Percentiles rank a stretch among this genome's conserved stretches.
phyloP scores from a whole-genome alignment of 2,329 filamentous ascomycete genomes.

The Pseudocercospora vitis region DNA sequence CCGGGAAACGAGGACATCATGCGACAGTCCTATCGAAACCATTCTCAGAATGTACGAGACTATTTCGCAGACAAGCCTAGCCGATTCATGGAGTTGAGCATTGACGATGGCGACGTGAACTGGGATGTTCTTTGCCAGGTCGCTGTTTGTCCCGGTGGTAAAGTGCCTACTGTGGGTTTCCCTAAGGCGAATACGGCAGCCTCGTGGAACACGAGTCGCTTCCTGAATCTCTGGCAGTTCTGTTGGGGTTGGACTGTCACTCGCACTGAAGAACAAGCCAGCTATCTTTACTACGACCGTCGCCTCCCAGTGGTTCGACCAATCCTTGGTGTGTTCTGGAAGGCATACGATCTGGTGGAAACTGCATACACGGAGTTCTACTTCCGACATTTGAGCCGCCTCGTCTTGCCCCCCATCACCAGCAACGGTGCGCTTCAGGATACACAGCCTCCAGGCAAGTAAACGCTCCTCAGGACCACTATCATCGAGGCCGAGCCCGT shows the following conservation, averaged over 20 bases:
- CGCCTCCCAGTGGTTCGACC: conserved; percentile 21
- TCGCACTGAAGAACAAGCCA: conserved; percentile 30
- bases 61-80: conserved; percentile 28
- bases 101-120: conserved; percentile 29
- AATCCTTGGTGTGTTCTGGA: conserved; percentile 27
- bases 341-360: conserved; percentile 29
- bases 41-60: conserved; percentile 26
- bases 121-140: conserved; percentile 28
- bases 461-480: neutral
- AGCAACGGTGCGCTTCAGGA: neutral
- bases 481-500: too few species aligned
- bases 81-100: conserved; percentile 27
- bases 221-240: conserved; percentile 27
- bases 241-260: conserved; percentile 34
- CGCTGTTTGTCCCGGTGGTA: conserved; percentile 24
- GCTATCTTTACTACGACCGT: conserved; percentile 28
- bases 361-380: conserved; percentile 32
- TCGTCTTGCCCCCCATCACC: conserved; percentile 15
- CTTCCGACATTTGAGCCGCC: conserved; percentile 18
- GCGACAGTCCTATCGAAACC: conserved; percentile 28
- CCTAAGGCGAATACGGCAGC: conserved; percentile 33
- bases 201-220: conserved; percentile 29
- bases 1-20: conserved; percentile 30
- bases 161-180: conserved; percentile 21
- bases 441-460: neutral